Base-by-base conservation (phyloP, 2,329 filamentous ascomycete genomes). In the Fusarium mundagurra region DNA sequence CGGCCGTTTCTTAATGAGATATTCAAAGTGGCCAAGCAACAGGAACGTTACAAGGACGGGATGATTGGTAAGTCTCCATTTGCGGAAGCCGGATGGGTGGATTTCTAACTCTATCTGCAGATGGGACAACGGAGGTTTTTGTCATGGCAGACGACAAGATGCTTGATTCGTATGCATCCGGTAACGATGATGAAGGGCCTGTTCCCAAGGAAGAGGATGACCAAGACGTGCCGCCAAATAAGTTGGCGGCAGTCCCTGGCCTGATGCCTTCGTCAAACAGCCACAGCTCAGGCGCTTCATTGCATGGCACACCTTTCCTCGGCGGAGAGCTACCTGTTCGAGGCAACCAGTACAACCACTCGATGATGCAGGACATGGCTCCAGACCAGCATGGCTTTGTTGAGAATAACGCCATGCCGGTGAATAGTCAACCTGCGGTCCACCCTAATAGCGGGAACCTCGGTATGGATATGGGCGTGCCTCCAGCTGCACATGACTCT, bases 1-100 rank as follows among this genome's bases (percentile, higher is more conserved):
- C 86, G 84, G 64, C 84, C 85, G 0, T 90, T 86, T 54, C 77
- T 92, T 14, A 87, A 85, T 61, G 90, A 92, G 76, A 88, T 92
- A 14, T 92, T 92, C 82, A 88, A 87, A 69, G 86, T 92, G 36
- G 90, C 90, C 2, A 85, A 82, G 63, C 80, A 84, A 36, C 88
- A 92, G 71, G 89, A 91, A 77, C 83, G 87, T 9, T 91, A 82
- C 75, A 87, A 83, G 72, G 86, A 87, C 48, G 86, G 85, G 33
- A 88, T 90, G 75, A 88, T 91, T 58, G 89, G 90, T 91, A 80
- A 72, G 85, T 34, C 18, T 22, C 27, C 6, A 12, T 29, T 29
- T 13, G n/a, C 16, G n/a, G 31, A 39, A 33, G 44, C 11, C 24
- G 8, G 12, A 39, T 24, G 17, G 47, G 17, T 22, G 39, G 24